Percentiles rank a stretch among this genome's conserved stretches.
Evolutionary conservation across 768 basidiomycete species (phyloP).

Genomic region (Mrakia hoshinonis): DNA sequence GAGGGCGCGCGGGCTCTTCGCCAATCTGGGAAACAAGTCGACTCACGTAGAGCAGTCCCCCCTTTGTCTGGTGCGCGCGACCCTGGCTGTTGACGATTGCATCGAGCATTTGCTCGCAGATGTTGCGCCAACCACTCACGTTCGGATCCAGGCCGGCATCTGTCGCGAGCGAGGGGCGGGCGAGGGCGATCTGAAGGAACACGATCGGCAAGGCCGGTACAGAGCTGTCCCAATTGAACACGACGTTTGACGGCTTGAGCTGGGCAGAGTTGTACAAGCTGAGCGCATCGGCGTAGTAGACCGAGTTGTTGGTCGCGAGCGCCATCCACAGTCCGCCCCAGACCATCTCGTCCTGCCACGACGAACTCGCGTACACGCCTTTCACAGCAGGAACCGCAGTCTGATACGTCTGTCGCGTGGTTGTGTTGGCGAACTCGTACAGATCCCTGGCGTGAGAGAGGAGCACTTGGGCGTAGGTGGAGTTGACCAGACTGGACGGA

Average conservation of each 20-base stretch:
- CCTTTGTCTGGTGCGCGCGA: conserved; percentile 53
- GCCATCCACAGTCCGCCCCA: conserved; percentile 46
- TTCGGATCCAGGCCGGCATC: conserved; percentile 45
- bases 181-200: conserved; percentile 62
- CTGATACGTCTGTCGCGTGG: conserved; percentile 33
- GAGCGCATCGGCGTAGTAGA: conserved; percentile 57
- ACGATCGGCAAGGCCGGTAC: conserved; percentile 56
- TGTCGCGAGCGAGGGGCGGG: conserved; percentile 48
- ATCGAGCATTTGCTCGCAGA: conserved; percentile 71
- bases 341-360: conserved; percentile 60
- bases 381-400: conserved; percentile 58
- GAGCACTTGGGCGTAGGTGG: conserved; percentile 61
- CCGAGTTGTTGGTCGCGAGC: conserved; percentile 56
- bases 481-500: conserved; percentile 61
- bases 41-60: conserved; percentile 41
- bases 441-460: conserved; percentile 65
- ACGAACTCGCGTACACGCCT: conserved; percentile 59
- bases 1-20: not conserved
- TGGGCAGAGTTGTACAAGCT: conserved; percentile 53
- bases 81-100: conserved; percentile 54
- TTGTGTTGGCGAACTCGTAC: conserved; percentile 66
- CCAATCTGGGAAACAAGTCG: not conserved
- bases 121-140: conserved; percentile 56
- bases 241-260: conserved; percentile 49
- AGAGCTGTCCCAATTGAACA: conserved; percentile 85